phyloP scores from a whole-genome alignment of 2,329 filamentous ascomycete species.

The Botryotinia globosa region DNA sequence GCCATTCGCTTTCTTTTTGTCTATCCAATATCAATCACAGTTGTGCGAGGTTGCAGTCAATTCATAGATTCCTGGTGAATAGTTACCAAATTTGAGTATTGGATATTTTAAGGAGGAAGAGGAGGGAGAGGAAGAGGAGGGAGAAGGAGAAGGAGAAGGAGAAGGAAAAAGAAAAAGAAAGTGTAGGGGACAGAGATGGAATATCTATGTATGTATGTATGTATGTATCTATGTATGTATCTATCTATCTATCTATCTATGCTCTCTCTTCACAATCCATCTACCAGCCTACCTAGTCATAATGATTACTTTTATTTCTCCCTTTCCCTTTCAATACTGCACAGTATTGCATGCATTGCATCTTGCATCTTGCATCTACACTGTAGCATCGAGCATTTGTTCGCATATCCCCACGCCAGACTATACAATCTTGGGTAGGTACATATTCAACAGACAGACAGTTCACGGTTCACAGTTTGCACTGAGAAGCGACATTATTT shows the following conservation, averaged over 20 bases:
- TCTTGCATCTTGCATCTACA: background rate
- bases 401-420: background rate
- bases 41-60: background rate
- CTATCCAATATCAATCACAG: background rate
- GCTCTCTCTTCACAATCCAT: background rate
- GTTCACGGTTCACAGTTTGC: background rate
- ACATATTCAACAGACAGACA: background rate
- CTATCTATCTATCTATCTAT: background rate
- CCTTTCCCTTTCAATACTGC: background rate
- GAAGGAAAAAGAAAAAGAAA: conserved; percentile 9
- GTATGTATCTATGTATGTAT: too few relatives aligned
- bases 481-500: conserved; percentile 2
- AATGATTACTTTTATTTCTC: background rate
- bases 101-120: conserved; percentile 39
- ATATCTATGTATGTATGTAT: too few relatives aligned
- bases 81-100: background rate
- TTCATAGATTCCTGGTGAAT: background rate
- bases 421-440: background rate
- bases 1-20: background rate
- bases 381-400: background rate
- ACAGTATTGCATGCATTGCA: background rate
- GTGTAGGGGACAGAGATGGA: background rate
- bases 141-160: conserved; percentile 20
- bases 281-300: background rate
- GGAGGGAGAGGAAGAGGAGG: conserved; percentile 39